Base-by-base conservation (phyloP, 352 stramenopile species). In the Phytophthora rubi region DNA sequence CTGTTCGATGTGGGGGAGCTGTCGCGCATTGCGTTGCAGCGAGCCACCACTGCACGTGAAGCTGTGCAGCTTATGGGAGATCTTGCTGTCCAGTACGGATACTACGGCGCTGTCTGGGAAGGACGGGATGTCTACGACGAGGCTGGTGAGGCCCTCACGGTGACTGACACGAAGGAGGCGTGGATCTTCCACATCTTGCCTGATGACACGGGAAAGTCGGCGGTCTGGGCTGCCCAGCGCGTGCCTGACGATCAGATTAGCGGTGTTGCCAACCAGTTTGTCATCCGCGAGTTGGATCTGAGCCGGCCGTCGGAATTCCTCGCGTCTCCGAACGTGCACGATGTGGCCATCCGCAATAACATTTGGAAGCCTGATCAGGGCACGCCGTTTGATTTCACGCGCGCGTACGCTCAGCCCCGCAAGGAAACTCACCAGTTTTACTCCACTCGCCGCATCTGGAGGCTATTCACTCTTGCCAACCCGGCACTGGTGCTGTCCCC, bases 131-230 rank as follows among this genome's bases (percentile, higher is more conserved):
- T 84, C 26, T 85, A 83, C 56, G 79, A 83, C 55, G 91, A 97
- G 62, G 91, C 84, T 32, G 93, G 88, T 10, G 96, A 99, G 77
- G 88, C 89, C 28, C 84, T 99, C 18, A 96, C 85, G 1, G 90
- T 99, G 12, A 92, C 84, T 2, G 96, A 99, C 75, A 78, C 88
- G 3, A 82, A 83, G 18, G 94, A 99, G 62, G 92, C 85, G 33
- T 99, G 95, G 95, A 90, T 99, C 53, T 98, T 99, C 74, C 96
- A 99, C 74, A 97, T 99, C 51, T 62, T 98, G 37, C 90, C 95
- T 0, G 95, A 99, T 66, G 92, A 98, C 57, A 98, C 94, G 10
- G 92, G 93, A 6, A 85, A 81, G 47, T 96, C 85, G n/a, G 95
- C 94, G 7, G 82, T 98, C 55, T 99, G 95, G 95, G 95, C 85